Evolutionary conservation across 345 rosid genomes (phyloP).

Genomic region (Leavenworthia alabamica): DNA sequence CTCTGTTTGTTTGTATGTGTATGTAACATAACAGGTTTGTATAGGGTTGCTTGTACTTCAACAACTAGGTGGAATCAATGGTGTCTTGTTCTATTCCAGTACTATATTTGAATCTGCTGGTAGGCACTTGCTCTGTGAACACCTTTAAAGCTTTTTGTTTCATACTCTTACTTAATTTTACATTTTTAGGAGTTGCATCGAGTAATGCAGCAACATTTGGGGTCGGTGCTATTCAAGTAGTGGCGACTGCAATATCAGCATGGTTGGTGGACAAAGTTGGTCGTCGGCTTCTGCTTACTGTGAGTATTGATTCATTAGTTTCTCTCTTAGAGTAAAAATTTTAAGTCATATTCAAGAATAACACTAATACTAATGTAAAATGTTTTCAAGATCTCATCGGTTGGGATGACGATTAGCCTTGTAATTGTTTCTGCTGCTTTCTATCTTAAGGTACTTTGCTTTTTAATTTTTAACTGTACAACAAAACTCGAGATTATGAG

Average conservation of each 20-base stretch:
- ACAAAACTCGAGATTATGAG: neutral
- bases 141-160: neutral
- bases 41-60: conserved; percentile 83
- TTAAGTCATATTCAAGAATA: neutral
- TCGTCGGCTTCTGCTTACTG: conserved; percentile 78
- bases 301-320: conserved; percentile 37
- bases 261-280: conserved; percentile 89
- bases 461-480: neutral
- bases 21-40: conserved; percentile 69
- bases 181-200: conserved; percentile 58
- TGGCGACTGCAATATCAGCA: conserved; percentile 75
- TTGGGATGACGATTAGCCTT: conserved; percentile 76
- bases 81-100: conserved; percentile 82
- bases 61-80: conserved; percentile 88
- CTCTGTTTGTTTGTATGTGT: neutral
- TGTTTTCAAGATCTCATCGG: conserved; percentile 55
- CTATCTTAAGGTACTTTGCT: conserved; percentile 51
- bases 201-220: conserved; percentile 79
- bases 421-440: conserved; percentile 71
- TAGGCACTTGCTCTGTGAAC: conserved; percentile 29
- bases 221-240: conserved; percentile 87
- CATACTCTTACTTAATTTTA: neutral
- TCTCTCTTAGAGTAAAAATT: neutral
- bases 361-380: neutral
- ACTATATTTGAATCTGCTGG: conserved; percentile 82